phyloP scores from a whole-genome alignment of 2,329 filamentous ascomycete genomes.

The Sphaerulina populicola region DNA sequence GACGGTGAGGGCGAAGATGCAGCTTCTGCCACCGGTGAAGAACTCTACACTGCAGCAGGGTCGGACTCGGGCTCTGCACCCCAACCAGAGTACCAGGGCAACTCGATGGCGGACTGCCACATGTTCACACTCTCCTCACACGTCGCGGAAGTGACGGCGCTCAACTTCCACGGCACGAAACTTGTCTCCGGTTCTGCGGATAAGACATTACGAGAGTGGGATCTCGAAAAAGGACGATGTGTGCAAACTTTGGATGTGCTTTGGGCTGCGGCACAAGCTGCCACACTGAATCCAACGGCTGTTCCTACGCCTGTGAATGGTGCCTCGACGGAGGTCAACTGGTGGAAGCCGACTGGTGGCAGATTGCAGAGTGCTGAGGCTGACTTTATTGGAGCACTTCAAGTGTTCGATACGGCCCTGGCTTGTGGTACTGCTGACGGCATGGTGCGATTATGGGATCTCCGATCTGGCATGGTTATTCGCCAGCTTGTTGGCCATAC shows the following conservation, averaged over 20 bases:
- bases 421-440: conserved; percentile 96
- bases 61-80: conserved; percentile 17
- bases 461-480: conserved; percentile 94
- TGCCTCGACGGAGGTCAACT: conserved; percentile 26
- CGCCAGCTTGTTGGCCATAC: conserved; percentile 92
- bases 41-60: conserved; percentile 25
- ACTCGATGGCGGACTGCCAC: conserved; percentile 80
- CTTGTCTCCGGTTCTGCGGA: conserved; percentile 93
- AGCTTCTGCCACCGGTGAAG: conserved; percentile 19
- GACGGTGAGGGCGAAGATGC: conserved; percentile 41
- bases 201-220: conserved; percentile 96
- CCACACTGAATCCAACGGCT: conserved; percentile 48
- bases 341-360: conserved; percentile 64
- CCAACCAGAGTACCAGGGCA: conserved; percentile 54
- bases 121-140: conserved; percentile 85
- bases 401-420: conserved; percentile 91
- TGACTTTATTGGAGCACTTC: conserved; percentile 88
- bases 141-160: conserved; percentile 85
- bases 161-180: conserved; percentile 82
- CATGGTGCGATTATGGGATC: conserved; percentile 94
- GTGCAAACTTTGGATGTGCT: conserved; percentile 96
- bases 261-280: conserved; percentile 83
- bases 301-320: conserved; percentile 12
- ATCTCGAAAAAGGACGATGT: conserved; percentile 91
- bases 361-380: conserved; percentile 56